phyloP scores from a whole-genome alignment of 257 asterid species.

The Handroanthus guayacan region DNA sequence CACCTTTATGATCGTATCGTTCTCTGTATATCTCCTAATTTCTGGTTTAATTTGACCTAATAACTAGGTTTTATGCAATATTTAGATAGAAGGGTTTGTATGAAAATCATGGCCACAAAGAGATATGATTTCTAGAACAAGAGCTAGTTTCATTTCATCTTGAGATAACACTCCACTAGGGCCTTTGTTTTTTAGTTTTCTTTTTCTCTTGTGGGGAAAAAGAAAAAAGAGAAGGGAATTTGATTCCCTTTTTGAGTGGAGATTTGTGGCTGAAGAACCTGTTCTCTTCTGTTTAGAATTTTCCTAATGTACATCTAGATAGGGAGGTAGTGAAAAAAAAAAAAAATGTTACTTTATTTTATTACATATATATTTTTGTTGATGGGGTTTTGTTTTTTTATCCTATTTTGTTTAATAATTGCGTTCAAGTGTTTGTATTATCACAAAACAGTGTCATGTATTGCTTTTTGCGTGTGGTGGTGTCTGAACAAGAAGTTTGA shows the following conservation, averaged over 20 bases:
- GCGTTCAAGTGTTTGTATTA: background rate
- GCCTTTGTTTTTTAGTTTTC: background rate
- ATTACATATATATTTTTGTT: conserved; percentile 15
- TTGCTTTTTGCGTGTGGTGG: background rate
- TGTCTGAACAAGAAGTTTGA: conserved; percentile 26
- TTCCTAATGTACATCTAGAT: conserved; percentile 56
- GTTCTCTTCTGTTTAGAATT: conserved; percentile 47
- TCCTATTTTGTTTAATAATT: background rate
- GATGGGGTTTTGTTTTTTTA: conserved; percentile 27
- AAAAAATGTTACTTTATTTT: conserved; percentile 11
- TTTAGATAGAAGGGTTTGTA: conserved; percentile 12
- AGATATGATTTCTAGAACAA: background rate
- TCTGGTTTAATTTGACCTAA: conserved; percentile 30
- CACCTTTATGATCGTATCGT: conserved; percentile 27
- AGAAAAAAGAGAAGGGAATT: conserved; percentile 34
- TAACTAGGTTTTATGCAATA: conserved; percentile 12
- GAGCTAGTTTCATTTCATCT: background rate
- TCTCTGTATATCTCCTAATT: conserved; percentile 24
- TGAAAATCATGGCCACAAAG: background rate
- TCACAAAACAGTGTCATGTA: conserved; percentile 1
- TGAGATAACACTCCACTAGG: conserved; percentile 8
- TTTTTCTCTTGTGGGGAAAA: background rate
- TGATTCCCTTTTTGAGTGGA: conserved; percentile 47
- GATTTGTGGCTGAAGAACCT: conserved; percentile 36
- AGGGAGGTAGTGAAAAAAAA: conserved; percentile 31